Evolutionary conservation across 257 asterid species (phyloP).

Genomic region (Eucommia ulmoides): DNA sequence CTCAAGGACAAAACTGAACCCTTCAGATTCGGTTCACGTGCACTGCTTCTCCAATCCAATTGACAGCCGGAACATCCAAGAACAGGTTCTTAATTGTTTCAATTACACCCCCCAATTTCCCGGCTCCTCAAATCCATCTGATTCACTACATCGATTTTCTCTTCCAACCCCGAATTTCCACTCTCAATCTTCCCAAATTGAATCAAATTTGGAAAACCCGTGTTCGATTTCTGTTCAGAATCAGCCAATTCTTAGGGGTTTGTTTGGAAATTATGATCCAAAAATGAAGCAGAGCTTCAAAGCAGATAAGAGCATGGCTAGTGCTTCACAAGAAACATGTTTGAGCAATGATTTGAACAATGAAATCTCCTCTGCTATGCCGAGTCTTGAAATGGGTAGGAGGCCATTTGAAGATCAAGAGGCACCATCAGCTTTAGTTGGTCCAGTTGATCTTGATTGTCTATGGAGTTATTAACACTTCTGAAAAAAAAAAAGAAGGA

Average conservation of each 20-base stretch:
- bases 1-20: slow-evolving; percentile 8
- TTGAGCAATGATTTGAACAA: slow-evolving; percentile 25
- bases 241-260: slow-evolving; percentile 14
- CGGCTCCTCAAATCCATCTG: slow-evolving; percentile 18
- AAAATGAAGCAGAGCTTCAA: slow-evolving; percentile 19
- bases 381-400: slow-evolving; percentile 44
- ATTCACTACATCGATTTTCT: slow-evolving; percentile 14
- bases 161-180: slow-evolving; percentile 15
- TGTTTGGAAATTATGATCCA: slow-evolving; percentile 24
- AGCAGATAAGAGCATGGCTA: slow-evolving; percentile 23
- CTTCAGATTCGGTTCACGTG: slow-evolving; percentile 32
- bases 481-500: no score
- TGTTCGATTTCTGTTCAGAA: slow-evolving; percentile 20
- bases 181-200: slow-evolving; percentile 25
- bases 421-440: slow-evolving; percentile 16
- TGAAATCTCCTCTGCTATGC: slow-evolving; percentile 38
- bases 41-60: slow-evolving; percentile 44
- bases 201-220: slow-evolving; percentile 7
- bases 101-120: slow-evolving; percentile 7
- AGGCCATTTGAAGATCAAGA: slow-evolving; percentile 29
- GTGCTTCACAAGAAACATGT: slow-evolving; percentile 41
- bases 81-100: slow-evolving; percentile 7
- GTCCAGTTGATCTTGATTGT: slow-evolving; percentile 42
- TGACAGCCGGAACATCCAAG: slow-evolving; percentile 10
- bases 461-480: slow-evolving; percentile 42